Conservation (phyloP, 2,329 filamentous ascomycete genomes). For the Aureobasidium sp. region DNA sequence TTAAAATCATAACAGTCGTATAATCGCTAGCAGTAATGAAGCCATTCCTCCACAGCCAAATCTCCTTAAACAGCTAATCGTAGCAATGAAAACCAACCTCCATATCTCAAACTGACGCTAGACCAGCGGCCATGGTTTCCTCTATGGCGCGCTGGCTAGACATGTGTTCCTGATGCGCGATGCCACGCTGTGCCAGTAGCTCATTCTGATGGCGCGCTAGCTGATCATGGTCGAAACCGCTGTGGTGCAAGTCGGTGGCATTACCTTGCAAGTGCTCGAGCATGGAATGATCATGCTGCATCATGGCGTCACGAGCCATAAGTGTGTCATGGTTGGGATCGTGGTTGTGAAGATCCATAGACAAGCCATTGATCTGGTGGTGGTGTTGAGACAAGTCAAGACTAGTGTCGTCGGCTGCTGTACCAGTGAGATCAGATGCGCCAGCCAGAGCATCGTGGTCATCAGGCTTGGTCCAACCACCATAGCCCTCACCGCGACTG, state of each 20-base stretch:
- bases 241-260: conserved; percentile 7
- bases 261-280: conserved; percentile 12
- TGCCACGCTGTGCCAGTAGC: conserved; percentile 13
- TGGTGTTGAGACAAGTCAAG: conserved; percentile 12
- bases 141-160: background rate
- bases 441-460: conserved; percentile 27
- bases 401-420: background rate
- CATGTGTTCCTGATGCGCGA: conserved; percentile 14
- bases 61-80: no score
- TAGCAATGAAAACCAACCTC: background rate
- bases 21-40: background rate
- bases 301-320: conserved; percentile 13
- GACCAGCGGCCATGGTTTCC: conserved; percentile 12
- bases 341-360: conserved; percentile 8
- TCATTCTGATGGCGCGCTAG: conserved; percentile 13
- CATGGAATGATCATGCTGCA: conserved; percentile 16
- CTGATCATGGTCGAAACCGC: conserved; percentile 10
- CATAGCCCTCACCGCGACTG: conserved; percentile 26
- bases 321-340: conserved; percentile 11
- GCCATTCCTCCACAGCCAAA: background rate
- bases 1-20: background rate
- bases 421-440: conserved; percentile 20
- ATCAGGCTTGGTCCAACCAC: conserved; percentile 28
- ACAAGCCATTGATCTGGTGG: conserved; percentile 10
- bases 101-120: background rate